Conservation (phyloP, 805 yeast genomes). For the Candida rishiriensis region DNA sequence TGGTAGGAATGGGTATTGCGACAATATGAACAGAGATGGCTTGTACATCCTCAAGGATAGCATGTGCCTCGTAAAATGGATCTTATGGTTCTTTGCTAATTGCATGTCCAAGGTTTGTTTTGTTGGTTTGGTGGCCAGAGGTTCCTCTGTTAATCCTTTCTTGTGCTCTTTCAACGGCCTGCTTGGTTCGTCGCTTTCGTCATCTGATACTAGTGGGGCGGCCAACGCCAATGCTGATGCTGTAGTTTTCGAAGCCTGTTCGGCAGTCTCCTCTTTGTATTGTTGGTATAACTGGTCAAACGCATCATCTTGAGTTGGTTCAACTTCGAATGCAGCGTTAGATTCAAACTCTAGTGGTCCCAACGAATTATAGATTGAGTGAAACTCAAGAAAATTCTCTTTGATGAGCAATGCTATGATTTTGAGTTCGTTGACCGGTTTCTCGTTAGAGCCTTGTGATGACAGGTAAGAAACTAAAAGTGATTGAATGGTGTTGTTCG, state of each 20-base stretch:
- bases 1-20: constrained; percentile 58
- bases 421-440: constrained; percentile 18
- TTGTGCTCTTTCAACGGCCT: constrained; percentile 3
- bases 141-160: background rate
- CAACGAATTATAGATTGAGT: constrained; percentile 52
- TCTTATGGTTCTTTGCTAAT: constrained; percentile 30
- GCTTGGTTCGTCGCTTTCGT: constrained; percentile 33
- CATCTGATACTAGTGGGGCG: constrained; percentile 73
- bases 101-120: constrained; percentile 12
- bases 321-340: constrained; percentile 12
- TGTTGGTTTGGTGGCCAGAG: constrained; percentile 5
- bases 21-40: constrained; percentile 56
- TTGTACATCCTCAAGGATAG: constrained; percentile 57
- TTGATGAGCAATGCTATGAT: constrained; percentile 56
- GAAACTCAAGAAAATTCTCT: constrained; percentile 61
- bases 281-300: constrained; percentile 40
- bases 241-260: constrained; percentile 54
- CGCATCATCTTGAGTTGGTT: constrained; percentile 18
- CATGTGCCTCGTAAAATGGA: constrained; percentile 46
- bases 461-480: constrained; percentile 24
- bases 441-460: constrained; percentile 37
- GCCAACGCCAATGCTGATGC: constrained; percentile 85
- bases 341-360: constrained; percentile 38
- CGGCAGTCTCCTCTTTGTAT: constrained; percentile 46
- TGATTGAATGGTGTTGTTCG: constrained; percentile 18